phyloP scores from a whole-genome alignment of 31 red algal genomes.

The Odonthalia washingtoniensis region DNA sequence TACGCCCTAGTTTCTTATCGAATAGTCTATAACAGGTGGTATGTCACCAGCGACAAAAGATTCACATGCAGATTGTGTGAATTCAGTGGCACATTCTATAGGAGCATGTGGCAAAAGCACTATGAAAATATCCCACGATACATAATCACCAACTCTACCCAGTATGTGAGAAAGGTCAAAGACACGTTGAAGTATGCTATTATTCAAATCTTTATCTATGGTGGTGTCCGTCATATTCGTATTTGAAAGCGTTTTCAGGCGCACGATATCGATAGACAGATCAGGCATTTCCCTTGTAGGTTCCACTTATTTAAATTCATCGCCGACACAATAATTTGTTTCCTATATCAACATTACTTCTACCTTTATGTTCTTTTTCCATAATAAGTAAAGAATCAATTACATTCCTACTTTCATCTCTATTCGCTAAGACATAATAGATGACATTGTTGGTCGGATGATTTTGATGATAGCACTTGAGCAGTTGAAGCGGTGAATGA shows the following conservation, averaged over 20 bases:
- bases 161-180: background rate
- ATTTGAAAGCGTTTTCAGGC: background rate
- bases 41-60: too few relatives aligned
- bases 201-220: background rate
- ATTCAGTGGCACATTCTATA: too few relatives aligned
- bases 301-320: too few relatives aligned
- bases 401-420: too few relatives aligned
- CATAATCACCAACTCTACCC: background rate
- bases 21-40: too few relatives aligned
- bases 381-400: background rate
- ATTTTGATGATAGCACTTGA: slow-evolving; percentile 49
- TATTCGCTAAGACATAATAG: too few relatives aligned
- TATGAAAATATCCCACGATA: background rate
- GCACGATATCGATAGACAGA: background rate
- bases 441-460: too few relatives aligned
- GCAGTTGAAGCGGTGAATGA: slow-evolving; percentile 71
- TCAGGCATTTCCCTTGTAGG: background rate
- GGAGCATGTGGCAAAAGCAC: background rate
- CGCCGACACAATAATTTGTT: too few relatives aligned
- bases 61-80: too few relatives aligned
- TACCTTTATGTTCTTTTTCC: background rate
- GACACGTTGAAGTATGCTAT: background rate
- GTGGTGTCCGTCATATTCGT: background rate
- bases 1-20: too few relatives aligned
- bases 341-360: too few relatives aligned